Percentiles rank a stretch among this genome's conserved stretches.
Conservation (phyloP, 164 flowering plant genomes). For the Paratinospora sagittata region DNA sequence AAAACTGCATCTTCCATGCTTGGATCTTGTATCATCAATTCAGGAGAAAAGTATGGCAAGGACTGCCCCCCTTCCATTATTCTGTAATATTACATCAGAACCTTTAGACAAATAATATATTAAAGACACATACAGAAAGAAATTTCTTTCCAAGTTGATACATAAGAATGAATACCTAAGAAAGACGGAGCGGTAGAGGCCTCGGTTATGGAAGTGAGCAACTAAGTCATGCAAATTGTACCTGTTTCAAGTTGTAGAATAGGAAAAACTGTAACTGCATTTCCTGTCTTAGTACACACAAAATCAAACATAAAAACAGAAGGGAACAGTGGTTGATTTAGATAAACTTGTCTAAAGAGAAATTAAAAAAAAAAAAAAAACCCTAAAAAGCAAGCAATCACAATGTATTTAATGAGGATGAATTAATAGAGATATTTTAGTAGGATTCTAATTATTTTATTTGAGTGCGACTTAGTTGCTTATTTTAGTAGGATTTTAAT, state of each 20-base stretch:
- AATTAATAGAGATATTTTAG: too few species aligned
- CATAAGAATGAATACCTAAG: conserved; percentile 48
- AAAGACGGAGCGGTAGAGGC: conserved; percentile 73
- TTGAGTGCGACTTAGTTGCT: too few species aligned
- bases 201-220: conserved; percentile 76
- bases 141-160: background rate
- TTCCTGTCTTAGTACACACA: background rate
- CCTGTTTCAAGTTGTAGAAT: conserved; percentile 30
- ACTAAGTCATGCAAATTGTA: conserved; percentile 67
- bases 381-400: too few species aligned
- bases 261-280: background rate
- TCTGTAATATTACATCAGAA: conserved; percentile 34
- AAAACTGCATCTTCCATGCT: conserved; percentile 41
- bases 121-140: background rate
- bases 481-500: too few species aligned
- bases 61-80: conserved; percentile 93
- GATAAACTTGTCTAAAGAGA: background rate
- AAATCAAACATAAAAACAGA: background rate
- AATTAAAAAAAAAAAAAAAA: too few species aligned
- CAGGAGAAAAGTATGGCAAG: conserved; percentile 65
- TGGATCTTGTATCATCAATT: conserved; percentile 56
- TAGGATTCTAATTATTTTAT: too few species aligned
- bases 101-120: background rate
- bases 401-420: too few species aligned
- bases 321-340: background rate